A percentile compares a stretch with the other conserved stretches of the same genome.
These are phyloP conservation scores for Aspergillus bombycis DNA, from an alignment of 2,329 filamentous ascomycete genomes.

Conservation along the genomic window DNA sequence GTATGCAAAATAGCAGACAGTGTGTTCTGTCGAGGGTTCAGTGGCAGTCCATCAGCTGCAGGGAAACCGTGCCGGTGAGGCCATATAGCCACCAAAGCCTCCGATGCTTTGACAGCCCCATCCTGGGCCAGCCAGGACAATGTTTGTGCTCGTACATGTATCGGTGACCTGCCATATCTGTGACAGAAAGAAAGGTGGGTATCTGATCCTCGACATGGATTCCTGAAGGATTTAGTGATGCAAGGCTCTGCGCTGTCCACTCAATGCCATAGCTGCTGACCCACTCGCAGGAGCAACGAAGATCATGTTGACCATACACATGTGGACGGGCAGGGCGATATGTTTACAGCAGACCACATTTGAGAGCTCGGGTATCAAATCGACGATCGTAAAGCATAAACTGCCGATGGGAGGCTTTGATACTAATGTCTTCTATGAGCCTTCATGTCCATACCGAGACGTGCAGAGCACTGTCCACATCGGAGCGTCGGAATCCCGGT, in stretches of 20 bases:
- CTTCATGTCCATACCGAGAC: conserved; percentile 11
- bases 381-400: not conserved
- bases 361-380: not conserved
- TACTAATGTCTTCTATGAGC: not conserved
- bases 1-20: not conserved
- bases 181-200: not conserved
- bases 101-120: not conserved
- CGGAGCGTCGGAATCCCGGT: conserved; percentile 25
- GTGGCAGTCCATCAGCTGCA: not conserved
- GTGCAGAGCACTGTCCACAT: conserved; percentile 26
- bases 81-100: not conserved
- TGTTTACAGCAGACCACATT: not conserved
- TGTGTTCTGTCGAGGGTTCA: not conserved
- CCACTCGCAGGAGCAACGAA: not conserved
- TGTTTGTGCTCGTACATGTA: not conserved
- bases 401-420: not conserved
- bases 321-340: not conserved
- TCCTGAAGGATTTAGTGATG: not conserved
- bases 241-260: not conserved
- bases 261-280: not conserved
- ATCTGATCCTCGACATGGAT: not conserved
- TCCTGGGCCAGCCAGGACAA: not conserved
- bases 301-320: not conserved
- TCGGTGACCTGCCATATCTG: not conserved
- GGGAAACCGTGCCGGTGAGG: not conserved